These are phyloP conservation scores for Russula vinacea DNA, from an alignment of 768 basidiomycete species.

Conservation along the genomic window DNA sequence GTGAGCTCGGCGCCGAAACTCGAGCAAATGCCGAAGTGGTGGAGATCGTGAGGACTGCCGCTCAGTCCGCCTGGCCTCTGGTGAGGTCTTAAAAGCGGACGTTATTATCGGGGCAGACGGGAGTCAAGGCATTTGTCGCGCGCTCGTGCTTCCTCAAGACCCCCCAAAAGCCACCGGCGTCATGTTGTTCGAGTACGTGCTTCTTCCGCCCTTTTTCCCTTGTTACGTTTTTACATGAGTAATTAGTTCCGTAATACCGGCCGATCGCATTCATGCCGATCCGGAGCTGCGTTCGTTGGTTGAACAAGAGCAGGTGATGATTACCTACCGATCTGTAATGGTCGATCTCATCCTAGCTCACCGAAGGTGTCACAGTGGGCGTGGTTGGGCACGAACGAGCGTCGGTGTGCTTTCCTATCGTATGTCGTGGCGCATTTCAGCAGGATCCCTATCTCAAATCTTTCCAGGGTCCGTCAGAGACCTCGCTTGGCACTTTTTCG, in stretches of 20 bases:
- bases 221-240: neutral
- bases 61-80: slow-evolving; percentile 35
- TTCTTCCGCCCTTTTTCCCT: neutral
- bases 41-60: slow-evolving; percentile 30
- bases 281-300: slow-evolving; percentile 23
- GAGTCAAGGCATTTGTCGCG: slow-evolving; percentile 31
- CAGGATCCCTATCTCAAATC: neutral
- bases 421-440: neutral
- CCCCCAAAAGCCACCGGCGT: slow-evolving; percentile 29
- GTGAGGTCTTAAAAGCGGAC: slow-evolving; percentile 37
- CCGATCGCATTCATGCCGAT: slow-evolving; percentile 23
- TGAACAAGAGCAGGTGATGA: slow-evolving; percentile 24
- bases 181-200: slow-evolving; percentile 35
- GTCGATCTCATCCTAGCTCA: neutral
- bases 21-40: slow-evolving; percentile 35
- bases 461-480: slow-evolving; percentile 20
- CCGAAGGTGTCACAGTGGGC: slow-evolving; percentile 26
- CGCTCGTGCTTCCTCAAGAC: slow-evolving; percentile 21
- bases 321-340: neutral
- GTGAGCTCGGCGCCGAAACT: slow-evolving; percentile 32
- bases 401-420: slow-evolving; percentile 29
- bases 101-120: slow-evolving; percentile 42
- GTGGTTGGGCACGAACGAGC: slow-evolving; percentile 30
- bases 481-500: slow-evolving; percentile 32
- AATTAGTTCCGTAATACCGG: slow-evolving; percentile 28